Base-by-base conservation (phyloP, 1,284 basidiomycete genomes). In the Malassezia sp. region DNA sequence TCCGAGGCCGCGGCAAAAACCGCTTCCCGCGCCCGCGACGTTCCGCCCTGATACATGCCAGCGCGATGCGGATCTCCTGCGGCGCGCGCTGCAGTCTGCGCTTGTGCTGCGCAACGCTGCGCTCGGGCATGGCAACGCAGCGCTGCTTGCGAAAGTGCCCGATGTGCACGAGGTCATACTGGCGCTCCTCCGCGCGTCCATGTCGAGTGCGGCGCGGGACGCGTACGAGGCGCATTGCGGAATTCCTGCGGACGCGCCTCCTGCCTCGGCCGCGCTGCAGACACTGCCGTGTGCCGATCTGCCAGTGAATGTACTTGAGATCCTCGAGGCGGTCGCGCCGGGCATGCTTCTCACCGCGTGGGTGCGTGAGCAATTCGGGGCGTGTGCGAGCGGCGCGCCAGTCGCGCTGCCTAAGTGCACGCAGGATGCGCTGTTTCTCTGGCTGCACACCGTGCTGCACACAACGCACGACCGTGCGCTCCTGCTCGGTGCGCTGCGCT, bases 301-400 rank as follows among this genome's bases (percentile, higher is more conserved):
- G 15, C 60, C 57, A n/a, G 43, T 57, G 17, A 54, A 68, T 42
- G 49, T 60, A 36, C 57, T 68, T 28, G 65, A 66, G 35, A 50
- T 68, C 5, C 56, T 66, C 36, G 65, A 68, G 30, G 40, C 50
- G 2, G 35, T 63, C 7, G 52, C 57, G 7, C 31, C 45, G 6
- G 53, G 36, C 22, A 32, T 63, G 9, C 22, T 45, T 3, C 29
- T 64, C 10, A 54, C 53, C 31, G 54, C 58, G 17, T 53, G 62
- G 22, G 56, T 56, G 32, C 42, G 38, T 29, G 28, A 22, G 5
- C n/a, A n/a, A n/a, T n/a, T n/a, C n/a, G n/a, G n/a, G n/a, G n/a
- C n/a, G n/a, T n/a, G n/a, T n/a, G n/a, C n/a, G n/a, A n/a, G n/a
- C n/a, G n/a, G n/a, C n/a, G n/a, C n/a, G n/a, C n/a, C n/a, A n/a